Percentiles rank a stretch among this genome's conserved stretches.
Evolutionary conservation across 441 rosid genomes (phyloP).

Genomic region (Gossypium gossypioides): DNA sequence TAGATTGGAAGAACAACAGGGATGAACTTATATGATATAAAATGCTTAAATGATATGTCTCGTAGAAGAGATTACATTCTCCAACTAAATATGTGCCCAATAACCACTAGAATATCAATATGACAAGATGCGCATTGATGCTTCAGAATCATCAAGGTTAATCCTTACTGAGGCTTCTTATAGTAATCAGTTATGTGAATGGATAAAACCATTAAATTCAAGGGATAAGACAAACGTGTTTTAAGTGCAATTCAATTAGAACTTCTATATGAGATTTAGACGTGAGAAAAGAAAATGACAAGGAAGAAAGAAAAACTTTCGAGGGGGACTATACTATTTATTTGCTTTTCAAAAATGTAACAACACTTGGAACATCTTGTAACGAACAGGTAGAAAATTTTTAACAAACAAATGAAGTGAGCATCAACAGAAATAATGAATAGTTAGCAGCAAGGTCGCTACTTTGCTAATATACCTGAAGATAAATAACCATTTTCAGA

Average conservation of each 20-base stretch:
- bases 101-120: not conserved
- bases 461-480: constrained; percentile 36
- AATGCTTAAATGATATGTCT: not conserved
- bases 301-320: not conserved
- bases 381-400: not conserved
- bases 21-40: not conserved
- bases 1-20: not conserved
- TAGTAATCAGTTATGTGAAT: not conserved
- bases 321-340: not conserved
- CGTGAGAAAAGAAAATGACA: not conserved
- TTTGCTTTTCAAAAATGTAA: not conserved
- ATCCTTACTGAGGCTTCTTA: not conserved
- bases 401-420: not conserved
- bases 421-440: not conserved
- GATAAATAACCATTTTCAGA: constrained; percentile 45
- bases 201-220: not conserved
- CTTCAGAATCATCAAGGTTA: not conserved
- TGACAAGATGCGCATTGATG: not conserved
- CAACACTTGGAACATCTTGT: not conserved
- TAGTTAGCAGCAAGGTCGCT: not conserved
- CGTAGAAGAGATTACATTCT: not conserved
- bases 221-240: not conserved
- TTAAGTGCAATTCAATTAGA: not conserved
- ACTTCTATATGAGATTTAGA: not conserved
- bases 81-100: not conserved